These are phyloP conservation scores for Spatholobus suberectus DNA, from an alignment of 306 rosid species.

Conservation along the genomic window DNA sequence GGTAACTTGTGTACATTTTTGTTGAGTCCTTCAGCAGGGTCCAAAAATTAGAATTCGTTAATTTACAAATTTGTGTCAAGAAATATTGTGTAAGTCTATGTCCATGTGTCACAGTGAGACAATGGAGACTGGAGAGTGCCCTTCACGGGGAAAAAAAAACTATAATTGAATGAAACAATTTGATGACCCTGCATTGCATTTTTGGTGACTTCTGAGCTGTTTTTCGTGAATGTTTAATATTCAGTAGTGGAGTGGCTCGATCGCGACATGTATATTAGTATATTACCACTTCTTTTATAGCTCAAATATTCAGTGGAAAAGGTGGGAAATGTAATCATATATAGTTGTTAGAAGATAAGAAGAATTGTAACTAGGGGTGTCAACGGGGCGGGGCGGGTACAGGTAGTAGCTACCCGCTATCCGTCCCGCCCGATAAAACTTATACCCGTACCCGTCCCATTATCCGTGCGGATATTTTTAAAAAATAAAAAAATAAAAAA, in stretches of 20 bases:
- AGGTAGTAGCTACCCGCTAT: too few species aligned
- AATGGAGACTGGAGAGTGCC: neutral
- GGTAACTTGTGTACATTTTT: neutral
- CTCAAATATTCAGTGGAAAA: too few species aligned
- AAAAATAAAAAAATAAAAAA: too few species aligned
- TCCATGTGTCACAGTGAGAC: neutral
- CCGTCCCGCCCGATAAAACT: too few species aligned
- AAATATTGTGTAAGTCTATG: neutral
- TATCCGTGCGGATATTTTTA: too few species aligned
- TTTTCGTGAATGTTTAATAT: neutral
- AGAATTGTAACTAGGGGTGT: too few species aligned
- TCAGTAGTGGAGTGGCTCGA: neutral
- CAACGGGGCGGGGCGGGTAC: too few species aligned
- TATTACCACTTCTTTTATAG: too few species aligned
- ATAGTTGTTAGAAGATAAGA: neutral
- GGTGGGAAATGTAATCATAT: neutral
- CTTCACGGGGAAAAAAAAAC: neutral
- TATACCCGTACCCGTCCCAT: too few species aligned
- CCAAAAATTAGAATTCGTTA: neutral
- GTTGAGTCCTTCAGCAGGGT: neutral
- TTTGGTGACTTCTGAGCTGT: neutral
- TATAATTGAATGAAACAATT: neutral
- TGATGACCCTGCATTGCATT: neutral
- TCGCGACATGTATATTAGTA: neutral
- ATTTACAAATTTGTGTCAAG: neutral